Evolutionary conservation across 768 basidiomycete species (phyloP), one percentile per base, ranked within the genome.

Genomic region (Sarcodon aspratus): DNA sequence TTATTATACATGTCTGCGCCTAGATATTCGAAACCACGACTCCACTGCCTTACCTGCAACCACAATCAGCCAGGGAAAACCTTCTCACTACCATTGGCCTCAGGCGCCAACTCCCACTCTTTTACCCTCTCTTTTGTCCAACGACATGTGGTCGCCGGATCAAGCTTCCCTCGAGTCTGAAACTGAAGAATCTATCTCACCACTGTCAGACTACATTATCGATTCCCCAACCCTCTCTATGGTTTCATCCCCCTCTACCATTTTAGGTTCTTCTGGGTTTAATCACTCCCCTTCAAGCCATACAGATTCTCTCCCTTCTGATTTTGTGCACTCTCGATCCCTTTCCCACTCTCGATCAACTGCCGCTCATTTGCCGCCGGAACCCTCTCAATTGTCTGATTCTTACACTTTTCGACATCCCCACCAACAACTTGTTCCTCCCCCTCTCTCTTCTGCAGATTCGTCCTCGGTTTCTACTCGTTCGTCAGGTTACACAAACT

Each of bases 401-500:
- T 81, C 82, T 18, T 80, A 84, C 64, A 79, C 82, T 21, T 78
- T 74, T 50, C 75, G 77, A 37, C 65, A 70, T 9, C 75, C 68
- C 6, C 77, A 71, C 46, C 66, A 65, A 55, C 68, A 69, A 48
- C 67, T 71, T n/a, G 65, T 60, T 5, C 66, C 73, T 9, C 82
- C 81, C 3, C 70, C 80, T 12, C 77, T 85, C 48, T 86, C 84
- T 3, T 83, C 83, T 4, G 75, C 76, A 37, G 77, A 78, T 42
- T 84, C 88, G 0, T 82, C 83, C 21, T 78, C 81, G 33, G 71
- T 74, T 1, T 86, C 85, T 5, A 78, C 82, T 7, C 75, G 85
- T 45, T 87, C 86, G 7, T 85, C 84, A 4, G 84, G 85, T 5
- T 87, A 87, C 59, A 83, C 84, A 18, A 82, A 74, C 63, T 78